Evolutionary conservation across 805 yeast species (phyloP), one percentile per base, ranked within the genome.

Genomic region (Yueomyces sp.): DNA sequence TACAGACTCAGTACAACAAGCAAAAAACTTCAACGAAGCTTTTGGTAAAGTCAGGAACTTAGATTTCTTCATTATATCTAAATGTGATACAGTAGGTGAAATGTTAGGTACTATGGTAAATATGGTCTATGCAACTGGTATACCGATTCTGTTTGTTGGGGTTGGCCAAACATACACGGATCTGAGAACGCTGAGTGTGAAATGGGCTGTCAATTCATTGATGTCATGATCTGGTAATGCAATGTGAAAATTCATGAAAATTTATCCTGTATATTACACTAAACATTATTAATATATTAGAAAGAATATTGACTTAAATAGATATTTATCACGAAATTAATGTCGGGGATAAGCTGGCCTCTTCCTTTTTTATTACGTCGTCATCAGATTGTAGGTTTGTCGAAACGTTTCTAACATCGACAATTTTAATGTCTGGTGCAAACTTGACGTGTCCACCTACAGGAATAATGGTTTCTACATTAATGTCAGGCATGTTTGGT

Each of bases 81-180:
- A 90, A 61, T 92, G 96, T 54, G 98, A 90, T 60, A 92, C 98
- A 0, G 98, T 90, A 30, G 98, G 97, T 31, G 95, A 87, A 55
- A 72, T 90, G 76, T 80, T 90, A 39, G 98, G 98, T 28, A 80
- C 95, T 2, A 85, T 90, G 85, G 96, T 90, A 28, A 92, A 92
- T 61, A 85, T 90, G 95, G 96, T 94, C 2, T 84, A 84, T 69
- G 88, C 96, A 4, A 92, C 97, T 0, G 85, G 88, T 32, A 92
- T 90, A 27, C 98, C 98, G 0, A 92, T 90, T 36, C 69, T 90
- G 50, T 92, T 92, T 62, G 92, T 90, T 43, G 98, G 98, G 34
- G 86, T 88, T 3, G 98, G 98, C 9, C 98, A 90, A 67, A 90
- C 94, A 2, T 90, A 90, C 56, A 90, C 97, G 0, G 98, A 90